Conservation (phyloP, 176 grass and related monocot species). For the Areca catechu region DNA sequence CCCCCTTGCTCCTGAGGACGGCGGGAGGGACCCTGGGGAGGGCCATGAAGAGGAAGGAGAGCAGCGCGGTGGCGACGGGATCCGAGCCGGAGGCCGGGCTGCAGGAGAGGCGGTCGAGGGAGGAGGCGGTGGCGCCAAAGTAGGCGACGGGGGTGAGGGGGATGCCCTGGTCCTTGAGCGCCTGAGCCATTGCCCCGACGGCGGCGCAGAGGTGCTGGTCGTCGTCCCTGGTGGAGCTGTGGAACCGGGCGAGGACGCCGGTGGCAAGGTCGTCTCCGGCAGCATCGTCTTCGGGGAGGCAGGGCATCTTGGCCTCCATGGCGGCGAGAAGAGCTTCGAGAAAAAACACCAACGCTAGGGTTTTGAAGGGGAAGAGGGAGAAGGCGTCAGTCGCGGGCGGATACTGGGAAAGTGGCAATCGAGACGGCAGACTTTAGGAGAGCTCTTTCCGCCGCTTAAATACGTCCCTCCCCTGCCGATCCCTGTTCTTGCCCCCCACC, state of each 20-base stretch:
- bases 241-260: constrained; percentile 40
- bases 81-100: constrained; percentile 36
- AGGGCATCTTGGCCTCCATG: neutral
- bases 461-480: no score
- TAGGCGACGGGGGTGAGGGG: constrained; percentile 47
- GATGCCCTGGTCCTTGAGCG: constrained; percentile 46
- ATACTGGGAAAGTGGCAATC: no score
- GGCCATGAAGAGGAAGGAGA: constrained; percentile 50
- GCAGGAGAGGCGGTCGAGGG: constrained; percentile 44
- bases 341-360: neutral
- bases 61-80: constrained; percentile 39
- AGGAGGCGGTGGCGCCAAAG: constrained; percentile 45
- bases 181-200: constrained; percentile 62
- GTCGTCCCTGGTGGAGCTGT: constrained; percentile 47
- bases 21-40: constrained; percentile 37
- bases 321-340: neutral
- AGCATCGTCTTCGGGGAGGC: constrained; percentile 12
- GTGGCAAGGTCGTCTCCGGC: constrained; percentile 45
- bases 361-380: no score
- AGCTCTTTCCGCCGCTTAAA: no score
- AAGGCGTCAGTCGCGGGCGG: no score
- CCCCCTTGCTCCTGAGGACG: constrained; percentile 33
- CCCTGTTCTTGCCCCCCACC: no score
- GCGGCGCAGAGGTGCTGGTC: constrained; percentile 72
- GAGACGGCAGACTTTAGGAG: no score